Evolutionary conservation across 2,329 filamentous ascomycete species (phyloP).

Genomic region (Penicillium digitatum): DNA sequence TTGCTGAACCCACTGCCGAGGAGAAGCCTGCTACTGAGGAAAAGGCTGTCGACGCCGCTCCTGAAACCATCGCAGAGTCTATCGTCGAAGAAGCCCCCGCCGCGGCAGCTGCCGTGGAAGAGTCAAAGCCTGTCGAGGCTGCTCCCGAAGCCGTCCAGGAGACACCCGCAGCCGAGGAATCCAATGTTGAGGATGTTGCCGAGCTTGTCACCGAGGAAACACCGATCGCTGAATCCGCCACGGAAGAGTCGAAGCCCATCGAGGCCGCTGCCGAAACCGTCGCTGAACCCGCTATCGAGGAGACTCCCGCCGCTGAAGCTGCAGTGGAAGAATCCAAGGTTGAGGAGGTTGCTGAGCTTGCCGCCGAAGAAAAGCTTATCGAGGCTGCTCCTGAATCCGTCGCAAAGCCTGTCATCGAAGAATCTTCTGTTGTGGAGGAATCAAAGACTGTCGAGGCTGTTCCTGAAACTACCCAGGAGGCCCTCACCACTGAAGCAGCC

Average conservation of each 20-base stretch:
- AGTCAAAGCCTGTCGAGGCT: not conserved
- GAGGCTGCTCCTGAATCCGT: not conserved
- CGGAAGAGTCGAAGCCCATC: not conserved
- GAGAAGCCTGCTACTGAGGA: slow-evolving; percentile 1
- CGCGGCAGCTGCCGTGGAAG: not conserved
- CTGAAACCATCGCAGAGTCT: no score
- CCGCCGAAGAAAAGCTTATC: no score
- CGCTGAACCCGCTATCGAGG: not conserved
- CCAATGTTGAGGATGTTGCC: not conserved
- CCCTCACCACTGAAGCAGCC: not conserved
- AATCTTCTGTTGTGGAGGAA: not conserved
- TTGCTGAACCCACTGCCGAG: not conserved
- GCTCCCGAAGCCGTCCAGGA: slow-evolving; percentile 5
- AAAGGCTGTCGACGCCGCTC: not conserved
- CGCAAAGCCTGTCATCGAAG: not conserved
- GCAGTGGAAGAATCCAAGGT: not conserved
- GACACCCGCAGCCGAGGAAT: not conserved
- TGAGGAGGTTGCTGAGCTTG: no score
- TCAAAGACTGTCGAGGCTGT: not conserved
- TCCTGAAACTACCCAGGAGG: slow-evolving; percentile 2
- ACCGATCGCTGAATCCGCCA: no score
- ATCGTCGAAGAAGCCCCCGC: not conserved
- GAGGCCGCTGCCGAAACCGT: slow-evolving; percentile 1
- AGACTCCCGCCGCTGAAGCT: not conserved
- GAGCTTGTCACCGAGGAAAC: slow-evolving; percentile 6